phyloP scores from a whole-genome alignment of 106 monocot species.

The Dactylorhiza incarnata region DNA sequence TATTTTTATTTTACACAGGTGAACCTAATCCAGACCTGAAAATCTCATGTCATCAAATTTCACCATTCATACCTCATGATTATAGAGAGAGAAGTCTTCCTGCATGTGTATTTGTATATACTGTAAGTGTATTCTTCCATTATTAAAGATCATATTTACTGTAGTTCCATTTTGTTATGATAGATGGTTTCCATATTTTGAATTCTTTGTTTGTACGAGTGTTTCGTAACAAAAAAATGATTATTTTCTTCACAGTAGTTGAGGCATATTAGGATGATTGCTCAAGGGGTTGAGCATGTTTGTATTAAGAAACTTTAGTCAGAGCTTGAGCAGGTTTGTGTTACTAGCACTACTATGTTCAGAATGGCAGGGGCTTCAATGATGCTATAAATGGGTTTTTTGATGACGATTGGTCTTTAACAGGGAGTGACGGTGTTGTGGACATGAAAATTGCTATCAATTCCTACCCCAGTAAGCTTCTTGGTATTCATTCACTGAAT shows the following conservation, averaged over 20 bases:
- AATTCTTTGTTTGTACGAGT: background rate
- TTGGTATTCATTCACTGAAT: slow-evolving; percentile 29
- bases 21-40: slow-evolving; percentile 99
- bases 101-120: slow-evolving; percentile 89
- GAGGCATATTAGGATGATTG: slow-evolving; percentile 64
- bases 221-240: no score
- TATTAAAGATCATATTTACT: background rate
- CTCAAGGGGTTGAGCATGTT: slow-evolving; percentile 66
- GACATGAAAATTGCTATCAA: slow-evolving; percentile 48
- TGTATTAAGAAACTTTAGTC: slow-evolving; percentile 59
- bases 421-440: slow-evolving; percentile 46
- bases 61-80: slow-evolving; percentile 98
- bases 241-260: slow-evolving; percentile 36
- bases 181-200: no score
- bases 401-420: slow-evolving; percentile 44
- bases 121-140: slow-evolving; percentile 40
- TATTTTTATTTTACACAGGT: slow-evolving; percentile 30
- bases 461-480: slow-evolving; percentile 32
- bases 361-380: slow-evolving; percentile 57
- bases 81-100: slow-evolving; percentile 97
- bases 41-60: slow-evolving; percentile 97
- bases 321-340: slow-evolving; percentile 59
- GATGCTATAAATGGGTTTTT: slow-evolving; percentile 63
- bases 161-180: background rate
- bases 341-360: background rate